Evolutionary conservation across 2,329 filamentous ascomycete genomes (phyloP), one percentile per base, ranked within the genome.

Genomic region (Pezicula neosporulosa): DNA sequence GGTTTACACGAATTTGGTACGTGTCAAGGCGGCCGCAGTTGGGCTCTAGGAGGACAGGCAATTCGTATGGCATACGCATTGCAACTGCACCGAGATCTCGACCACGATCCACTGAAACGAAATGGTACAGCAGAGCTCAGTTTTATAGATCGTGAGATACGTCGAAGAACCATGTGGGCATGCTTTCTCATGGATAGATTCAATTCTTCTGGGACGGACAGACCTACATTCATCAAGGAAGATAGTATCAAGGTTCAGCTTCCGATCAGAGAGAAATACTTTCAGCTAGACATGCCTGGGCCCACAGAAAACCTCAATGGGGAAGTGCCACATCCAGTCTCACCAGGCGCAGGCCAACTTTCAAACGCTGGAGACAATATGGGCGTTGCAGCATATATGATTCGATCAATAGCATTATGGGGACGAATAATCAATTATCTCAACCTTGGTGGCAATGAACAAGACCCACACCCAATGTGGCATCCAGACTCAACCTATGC

Each of bases 101-200:
- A 96, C 56, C 83, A 88, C 63, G 90, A 96, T 60, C 88, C 89
- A 0, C 71, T 82, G 35, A 80, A 79, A n/a, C 75, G 78, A n/a
- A 80, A 81, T 38, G 77, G 79, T 18, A 76, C 80, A 12, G 77
- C 79, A 2, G 82, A 87, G 56, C 78, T 94, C 48, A 96, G 90
- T 65, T 94, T 94, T 60, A 90, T 92, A 15, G 94, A 97, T 67
- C 86, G 90, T 27, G 94, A 99, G 68, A 97, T 97, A 49, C 82
- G 94, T 54, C 78, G 94, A 59, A 82, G 94, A 51, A 94, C 91
- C 2, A 97, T 99, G 93, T 99, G 94, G 94, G 89, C 92, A 12
- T 97, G 93, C 66, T 96, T 96, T 64, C 70, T 97, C 51, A 97
- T 97, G 92, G 94, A 99, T 67, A 85, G 93, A 0, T 97, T 97